Percentiles rank a stretch among this genome's conserved stretches.
phyloP scores from a whole-genome alignment of 768 basidiomycete genomes.

The Mrakia blollopis region DNA sequence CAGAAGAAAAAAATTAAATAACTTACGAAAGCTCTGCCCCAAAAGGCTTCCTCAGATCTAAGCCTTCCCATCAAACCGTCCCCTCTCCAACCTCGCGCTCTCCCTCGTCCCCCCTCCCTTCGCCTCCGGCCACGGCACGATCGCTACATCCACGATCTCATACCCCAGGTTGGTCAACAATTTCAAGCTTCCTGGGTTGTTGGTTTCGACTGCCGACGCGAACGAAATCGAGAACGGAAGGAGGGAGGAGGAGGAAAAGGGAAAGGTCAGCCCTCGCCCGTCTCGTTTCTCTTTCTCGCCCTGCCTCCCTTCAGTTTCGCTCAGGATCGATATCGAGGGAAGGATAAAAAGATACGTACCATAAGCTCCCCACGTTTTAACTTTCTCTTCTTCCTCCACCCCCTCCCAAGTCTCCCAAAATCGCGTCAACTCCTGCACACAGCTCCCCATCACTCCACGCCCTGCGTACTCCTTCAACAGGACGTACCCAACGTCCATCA shows the following conservation, averaged over 20 bases:
- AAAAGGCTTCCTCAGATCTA: background rate
- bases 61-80: background rate
- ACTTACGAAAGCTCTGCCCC: too few relatives aligned
- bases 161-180: conserved; percentile 1
- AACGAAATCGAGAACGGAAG: background rate
- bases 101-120: conserved; percentile 11
- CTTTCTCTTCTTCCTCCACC: background rate
- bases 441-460: background rate
- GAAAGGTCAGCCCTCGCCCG: background rate
- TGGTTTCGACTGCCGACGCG: background rate
- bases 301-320: background rate
- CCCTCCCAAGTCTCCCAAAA: background rate
- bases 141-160: background rate
- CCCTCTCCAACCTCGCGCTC: conserved; percentile 11
- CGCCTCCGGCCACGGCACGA: background rate
- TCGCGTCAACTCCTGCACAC: background rate
- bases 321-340: too few relatives aligned
- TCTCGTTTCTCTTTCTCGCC: background rate
- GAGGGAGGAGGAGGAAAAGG: background rate
- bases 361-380: background rate
- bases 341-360: background rate
- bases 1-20: too few relatives aligned
- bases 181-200: background rate
- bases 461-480: background rate
- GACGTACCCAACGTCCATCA: background rate